These are phyloP conservation scores for Apiotrichum gracile DNA, from an alignment of 1,284 basidiomycete species.

Conservation along the genomic window DNA sequence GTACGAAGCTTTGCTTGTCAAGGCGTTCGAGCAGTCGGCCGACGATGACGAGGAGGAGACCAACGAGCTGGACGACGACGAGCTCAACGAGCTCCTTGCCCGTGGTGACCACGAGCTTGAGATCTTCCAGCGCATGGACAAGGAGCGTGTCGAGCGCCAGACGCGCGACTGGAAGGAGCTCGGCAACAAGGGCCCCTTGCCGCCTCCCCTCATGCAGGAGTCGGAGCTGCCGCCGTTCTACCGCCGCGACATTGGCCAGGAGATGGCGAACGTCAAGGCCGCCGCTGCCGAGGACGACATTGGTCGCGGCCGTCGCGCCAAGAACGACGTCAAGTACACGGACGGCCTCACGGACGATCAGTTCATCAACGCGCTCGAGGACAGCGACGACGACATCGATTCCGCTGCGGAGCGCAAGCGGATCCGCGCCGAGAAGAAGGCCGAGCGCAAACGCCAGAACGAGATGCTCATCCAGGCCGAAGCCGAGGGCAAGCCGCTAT, in stretches of 20 bases:
- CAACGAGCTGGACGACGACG: constrained; percentile 94
- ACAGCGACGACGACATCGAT: constrained; percentile 67
- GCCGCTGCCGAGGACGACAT: constrained; percentile 57
- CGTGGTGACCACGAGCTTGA: constrained; percentile 73
- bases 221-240: constrained; percentile 92
- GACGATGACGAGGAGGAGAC: constrained; percentile 89
- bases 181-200: constrained; percentile 74
- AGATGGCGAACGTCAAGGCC: constrained; percentile 42
- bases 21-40: constrained; percentile 50
- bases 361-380: constrained; percentile 83
- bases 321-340: constrained; percentile 83
- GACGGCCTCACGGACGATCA: constrained; percentile 93
- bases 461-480: constrained; percentile 35
- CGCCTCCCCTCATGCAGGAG: constrained; percentile 73
- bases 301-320: constrained; percentile 75
- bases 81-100: constrained; percentile 89
- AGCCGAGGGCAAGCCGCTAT: constrained; percentile 39
- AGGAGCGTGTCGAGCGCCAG: constrained; percentile 68
- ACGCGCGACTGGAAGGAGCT: constrained; percentile 64
- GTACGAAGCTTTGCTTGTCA: constrained; percentile 90
- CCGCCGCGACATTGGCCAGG: constrained; percentile 54
- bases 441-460: constrained; percentile 38
- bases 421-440: constrained; percentile 25
- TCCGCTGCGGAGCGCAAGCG: constrained; percentile 50
- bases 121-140: constrained; percentile 80